phyloP scores from a whole-genome alignment of 1,139 yeast genomes.

The Geotrichum klebahnii region DNA sequence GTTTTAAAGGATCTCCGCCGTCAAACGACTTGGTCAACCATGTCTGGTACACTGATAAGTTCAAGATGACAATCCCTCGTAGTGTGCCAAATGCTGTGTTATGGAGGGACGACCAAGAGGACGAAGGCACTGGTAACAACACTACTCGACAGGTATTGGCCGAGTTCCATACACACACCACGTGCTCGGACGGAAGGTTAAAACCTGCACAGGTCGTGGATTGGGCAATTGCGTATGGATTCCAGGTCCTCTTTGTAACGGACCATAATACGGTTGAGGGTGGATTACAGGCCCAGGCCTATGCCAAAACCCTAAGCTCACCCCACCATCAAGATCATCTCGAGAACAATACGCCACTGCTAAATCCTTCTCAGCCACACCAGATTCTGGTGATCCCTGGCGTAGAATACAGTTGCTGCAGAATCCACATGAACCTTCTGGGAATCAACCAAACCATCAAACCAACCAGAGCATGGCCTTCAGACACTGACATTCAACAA shows the following conservation, averaged over 20 bases:
- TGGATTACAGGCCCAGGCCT: slow-evolving; percentile 25
- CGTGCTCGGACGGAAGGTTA: slow-evolving; percentile 29
- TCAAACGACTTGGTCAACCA: slow-evolving; percentile 5
- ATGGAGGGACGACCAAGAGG: slow-evolving; percentile 21
- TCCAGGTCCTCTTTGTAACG: slow-evolving; percentile 29
- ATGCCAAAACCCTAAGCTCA: slow-evolving; percentile 22
- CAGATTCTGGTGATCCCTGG: slow-evolving; percentile 31
- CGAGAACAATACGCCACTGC: too few relatives aligned
- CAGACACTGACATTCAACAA: slow-evolving; percentile 26
- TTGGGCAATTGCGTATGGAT: slow-evolving; percentile 34
- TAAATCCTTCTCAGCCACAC: slow-evolving; percentile 6
- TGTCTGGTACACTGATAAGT: slow-evolving; percentile 26
- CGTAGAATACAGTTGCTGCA: slow-evolving; percentile 31
- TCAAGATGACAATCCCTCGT: slow-evolving; percentile 23
- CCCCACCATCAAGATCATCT: too few relatives aligned
- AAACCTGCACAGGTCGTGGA: slow-evolving; percentile 30
- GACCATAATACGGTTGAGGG: slow-evolving; percentile 31
- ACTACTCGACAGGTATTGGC: slow-evolving; percentile 11
- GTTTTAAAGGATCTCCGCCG: slow-evolving; percentile 18
- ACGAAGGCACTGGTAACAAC: background rate
- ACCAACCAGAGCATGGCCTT: slow-evolving; percentile 27
- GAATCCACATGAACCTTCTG: slow-evolving; percentile 33
- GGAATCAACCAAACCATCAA: slow-evolving; percentile 29
- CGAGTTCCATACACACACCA: slow-evolving; percentile 32
- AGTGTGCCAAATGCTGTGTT: slow-evolving; percentile 23